Conservation (phyloP, 2,329 filamentous ascomycete genomes). For the Periconia macrospinosa region DNA sequence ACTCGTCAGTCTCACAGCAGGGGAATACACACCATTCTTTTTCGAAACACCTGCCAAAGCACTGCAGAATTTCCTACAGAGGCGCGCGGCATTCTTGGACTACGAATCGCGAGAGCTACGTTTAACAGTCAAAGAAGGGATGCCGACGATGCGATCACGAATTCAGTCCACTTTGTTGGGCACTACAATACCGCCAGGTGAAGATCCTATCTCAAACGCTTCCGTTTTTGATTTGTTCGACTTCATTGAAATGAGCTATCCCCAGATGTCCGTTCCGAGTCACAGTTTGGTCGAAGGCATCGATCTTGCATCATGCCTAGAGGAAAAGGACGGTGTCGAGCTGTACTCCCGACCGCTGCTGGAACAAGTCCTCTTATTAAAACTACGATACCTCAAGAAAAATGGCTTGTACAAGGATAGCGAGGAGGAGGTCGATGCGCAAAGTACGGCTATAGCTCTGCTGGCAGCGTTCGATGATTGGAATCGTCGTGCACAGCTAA, state of each 20-base stretch:
- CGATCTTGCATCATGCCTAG: slow-evolving; percentile 65
- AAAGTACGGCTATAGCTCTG: slow-evolving; percentile 57
- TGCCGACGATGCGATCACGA: slow-evolving; percentile 55
- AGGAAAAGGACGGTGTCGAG: slow-evolving; percentile 58
- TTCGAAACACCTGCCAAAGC: slow-evolving; percentile 67
- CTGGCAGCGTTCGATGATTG: slow-evolving; percentile 63
- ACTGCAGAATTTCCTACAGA: slow-evolving; percentile 75
- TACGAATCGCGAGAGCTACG: slow-evolving; percentile 87
- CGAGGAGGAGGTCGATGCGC: slow-evolving; percentile 17
- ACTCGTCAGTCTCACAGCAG: slow-evolving; percentile 22
- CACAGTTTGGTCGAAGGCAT: slow-evolving; percentile 66
- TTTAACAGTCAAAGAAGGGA: slow-evolving; percentile 69
- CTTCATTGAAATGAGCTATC: slow-evolving; percentile 71
- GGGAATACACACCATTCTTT: slow-evolving; percentile 63
- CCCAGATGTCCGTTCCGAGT: slow-evolving; percentile 52
- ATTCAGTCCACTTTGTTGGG: slow-evolving; percentile 72
- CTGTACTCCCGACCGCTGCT: slow-evolving; percentile 73
- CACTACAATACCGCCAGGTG: slow-evolving; percentile 67
- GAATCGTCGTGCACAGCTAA: slow-evolving; percentile 65
- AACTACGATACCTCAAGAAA: slow-evolving; percentile 63
- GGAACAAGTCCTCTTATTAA: slow-evolving; percentile 72
- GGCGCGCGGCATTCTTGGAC: slow-evolving; percentile 77
- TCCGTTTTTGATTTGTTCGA: slow-evolving; percentile 93
- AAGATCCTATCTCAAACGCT: slow-evolving; percentile 67
- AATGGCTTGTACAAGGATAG: slow-evolving; percentile 44